phyloP scores from a whole-genome alignment of 371 early-diverging fungal genomes.

The Chytridium lagenaria region DNA sequence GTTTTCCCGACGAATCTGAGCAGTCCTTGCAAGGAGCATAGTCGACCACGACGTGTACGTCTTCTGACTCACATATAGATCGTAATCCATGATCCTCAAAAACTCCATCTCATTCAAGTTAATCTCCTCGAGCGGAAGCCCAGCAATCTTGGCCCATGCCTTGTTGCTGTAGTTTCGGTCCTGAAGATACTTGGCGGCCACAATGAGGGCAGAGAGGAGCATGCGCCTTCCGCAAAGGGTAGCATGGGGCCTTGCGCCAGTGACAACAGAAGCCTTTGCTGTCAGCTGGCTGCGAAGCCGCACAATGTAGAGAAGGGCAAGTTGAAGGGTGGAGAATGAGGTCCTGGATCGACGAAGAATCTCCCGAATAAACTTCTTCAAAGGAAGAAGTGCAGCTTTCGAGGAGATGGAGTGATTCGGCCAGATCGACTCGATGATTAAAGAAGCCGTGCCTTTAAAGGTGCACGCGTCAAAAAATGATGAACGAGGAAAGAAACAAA shows the following conservation, averaged over 20 bases:
- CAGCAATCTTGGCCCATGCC: slow-evolving; percentile 59
- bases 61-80: slow-evolving; percentile 50
- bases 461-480: neutral
- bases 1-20: slow-evolving; percentile 21
- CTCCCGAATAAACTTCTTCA: slow-evolving; percentile 66
- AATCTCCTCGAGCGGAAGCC: slow-evolving; percentile 50
- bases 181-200: slow-evolving; percentile 57
- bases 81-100: slow-evolving; percentile 46
- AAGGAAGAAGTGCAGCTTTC: slow-evolving; percentile 50
- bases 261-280: neutral
- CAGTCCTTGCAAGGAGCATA: slow-evolving; percentile 34
- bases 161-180: slow-evolving; percentile 55
- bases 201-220: slow-evolving; percentile 55
- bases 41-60: slow-evolving; percentile 40
- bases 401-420: slow-evolving; percentile 30
- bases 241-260: slow-evolving; percentile 8
- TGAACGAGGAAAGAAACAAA: slow-evolving; percentile 1
- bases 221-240: slow-evolving; percentile 43
- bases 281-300: slow-evolving; percentile 42
- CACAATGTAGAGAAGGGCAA: slow-evolving; percentile 50
- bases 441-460: slow-evolving; percentile 32
- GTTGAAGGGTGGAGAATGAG: slow-evolving; percentile 78
- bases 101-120: slow-evolving; percentile 51
- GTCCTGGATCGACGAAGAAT: slow-evolving; percentile 73
- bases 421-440: slow-evolving; percentile 54